phyloP scores from a whole-genome alignment of 2,329 filamentous ascomycete genomes.

The Magnaporthales sp. region DNA sequence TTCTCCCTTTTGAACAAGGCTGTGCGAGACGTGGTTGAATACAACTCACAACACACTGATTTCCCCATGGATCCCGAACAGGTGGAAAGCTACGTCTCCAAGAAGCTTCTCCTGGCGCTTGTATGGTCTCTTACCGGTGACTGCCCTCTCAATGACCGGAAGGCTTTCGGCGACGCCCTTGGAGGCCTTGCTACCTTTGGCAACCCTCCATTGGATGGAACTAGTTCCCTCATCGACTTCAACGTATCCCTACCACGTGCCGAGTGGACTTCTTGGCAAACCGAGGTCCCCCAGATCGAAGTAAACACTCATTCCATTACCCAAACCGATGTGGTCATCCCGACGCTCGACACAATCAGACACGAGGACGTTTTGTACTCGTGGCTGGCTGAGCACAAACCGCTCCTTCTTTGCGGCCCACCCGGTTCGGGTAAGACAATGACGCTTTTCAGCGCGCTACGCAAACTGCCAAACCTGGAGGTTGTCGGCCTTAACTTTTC shows the following conservation, averaged over 20 bases:
- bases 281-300: constrained; percentile 86
- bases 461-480: constrained; percentile 97
- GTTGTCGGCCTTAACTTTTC: constrained; percentile 99
- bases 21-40: constrained; percentile 86
- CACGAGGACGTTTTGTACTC: constrained; percentile 99
- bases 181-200: constrained; percentile 79
- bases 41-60: constrained; percentile 89
- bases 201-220: constrained; percentile 68
- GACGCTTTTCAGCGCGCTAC: constrained; percentile 95
- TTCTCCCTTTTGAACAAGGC: constrained; percentile 95
- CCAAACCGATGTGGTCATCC: constrained; percentile 97
- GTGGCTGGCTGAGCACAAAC: constrained; percentile 98
- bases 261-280: constrained; percentile 91
- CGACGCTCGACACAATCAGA: constrained; percentile 90
- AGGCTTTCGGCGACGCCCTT: constrained; percentile 79
- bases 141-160: constrained; percentile 80
- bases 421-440: constrained; percentile 99
- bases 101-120: constrained; percentile 85
- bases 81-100: constrained; percentile 79
- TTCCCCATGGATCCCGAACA: constrained; percentile 89
- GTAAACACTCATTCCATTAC: constrained; percentile 98
- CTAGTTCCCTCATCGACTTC: constrained; percentile 87
- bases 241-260: constrained; percentile 80
- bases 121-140: constrained; percentile 97
- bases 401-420: constrained; percentile 88